Base-by-base conservation (phyloP, 768 basidiomycete genomes). In the Termitomyces sp. region DNA sequence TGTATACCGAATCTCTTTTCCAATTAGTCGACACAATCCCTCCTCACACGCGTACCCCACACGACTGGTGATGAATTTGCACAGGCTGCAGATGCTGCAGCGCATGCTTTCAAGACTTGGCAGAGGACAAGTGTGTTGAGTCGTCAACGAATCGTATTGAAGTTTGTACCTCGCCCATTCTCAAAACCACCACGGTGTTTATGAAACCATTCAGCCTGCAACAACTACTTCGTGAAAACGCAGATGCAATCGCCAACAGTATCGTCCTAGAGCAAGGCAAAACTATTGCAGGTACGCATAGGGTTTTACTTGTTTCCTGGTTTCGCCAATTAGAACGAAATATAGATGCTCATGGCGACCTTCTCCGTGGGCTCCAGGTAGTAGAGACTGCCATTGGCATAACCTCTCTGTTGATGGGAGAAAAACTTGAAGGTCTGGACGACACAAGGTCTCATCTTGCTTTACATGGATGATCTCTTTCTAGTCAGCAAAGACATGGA, bases 251-350 rank as follows among this genome's bases (percentile, higher is more conserved):
- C 55, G 95, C 94, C 0, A 79, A 77, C 44, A 93, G 88, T 64
- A 98, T 98, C 55, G 93, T 95, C 26, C 74, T 98, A 22, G 95
- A 98, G 69, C 96, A 98, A 72, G 96, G 96, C 16, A 98, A 98
- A 76, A 99, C 96, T 0, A 72, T 91, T 44, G 84, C 90, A 61
- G 90, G 90, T 90, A 63, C 16, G 72, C 60, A 46, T 30, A 70
- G 18, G 26, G 8, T 35, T 9, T 2, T 26, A 26, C 13, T 10
- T 69, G 22, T 43, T 13, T 32, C 30, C 36, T 54, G 33, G 26
- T 14, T 38, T 24, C 46, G 43, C 22, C 24, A 22, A 40, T 32
- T 53, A 51, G 20, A 58, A 50, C 41, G 41, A 44, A 18, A 45
- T 4, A 33, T 62, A 89, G 96, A 99, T 73, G 96, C 96, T 0